phyloP scores from a whole-genome alignment of 1,139 yeast species.

The Dujonia santamariae region DNA sequence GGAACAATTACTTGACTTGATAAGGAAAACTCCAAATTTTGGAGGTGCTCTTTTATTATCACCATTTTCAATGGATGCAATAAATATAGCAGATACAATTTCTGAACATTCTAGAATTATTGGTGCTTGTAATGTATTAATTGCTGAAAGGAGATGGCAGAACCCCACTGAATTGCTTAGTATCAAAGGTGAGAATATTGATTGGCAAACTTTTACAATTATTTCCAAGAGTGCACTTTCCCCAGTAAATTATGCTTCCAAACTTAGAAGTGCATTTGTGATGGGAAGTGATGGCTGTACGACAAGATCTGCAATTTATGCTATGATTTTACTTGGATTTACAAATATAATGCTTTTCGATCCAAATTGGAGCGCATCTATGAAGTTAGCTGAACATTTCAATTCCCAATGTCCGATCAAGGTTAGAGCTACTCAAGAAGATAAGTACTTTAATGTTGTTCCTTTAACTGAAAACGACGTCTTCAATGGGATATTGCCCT shows the following conservation, averaged over 20 bases:
- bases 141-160: slow-evolving; percentile 11
- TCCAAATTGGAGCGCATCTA: slow-evolving; percentile 8
- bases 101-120: slow-evolving; percentile 13
- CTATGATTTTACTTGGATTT: slow-evolving; percentile 13
- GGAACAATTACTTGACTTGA: slow-evolving; percentile 8
- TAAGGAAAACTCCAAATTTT: slow-evolving; percentile 11
- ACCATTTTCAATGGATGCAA: slow-evolving; percentile 13
- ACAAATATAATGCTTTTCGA: slow-evolving; percentile 12
- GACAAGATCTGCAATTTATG: slow-evolving; percentile 15
- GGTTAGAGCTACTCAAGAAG: slow-evolving; percentile 3
- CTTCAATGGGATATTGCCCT: slow-evolving; percentile 7
- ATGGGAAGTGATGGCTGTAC: slow-evolving; percentile 14
- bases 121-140: slow-evolving; percentile 12
- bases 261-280: slow-evolving; percentile 13
- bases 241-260: slow-evolving; percentile 14
- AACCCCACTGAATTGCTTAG: slow-evolving; percentile 11
- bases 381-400: slow-evolving; percentile 9
- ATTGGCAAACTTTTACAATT: slow-evolving; percentile 14
- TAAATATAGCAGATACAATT: slow-evolving; percentile 11
- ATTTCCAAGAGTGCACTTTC: slow-evolving; percentile 10
- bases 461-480: slow-evolving; percentile 10
- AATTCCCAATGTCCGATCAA: slow-evolving; percentile 8
- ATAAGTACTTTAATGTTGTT: slow-evolving; percentile 6
- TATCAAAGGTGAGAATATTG: slow-evolving; percentile 14
- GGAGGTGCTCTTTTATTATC: slow-evolving; percentile 14